These are phyloP conservation scores for Myxozyma mucilagina DNA, from an alignment of 805 yeast genomes.

Conservation along the genomic window DNA sequence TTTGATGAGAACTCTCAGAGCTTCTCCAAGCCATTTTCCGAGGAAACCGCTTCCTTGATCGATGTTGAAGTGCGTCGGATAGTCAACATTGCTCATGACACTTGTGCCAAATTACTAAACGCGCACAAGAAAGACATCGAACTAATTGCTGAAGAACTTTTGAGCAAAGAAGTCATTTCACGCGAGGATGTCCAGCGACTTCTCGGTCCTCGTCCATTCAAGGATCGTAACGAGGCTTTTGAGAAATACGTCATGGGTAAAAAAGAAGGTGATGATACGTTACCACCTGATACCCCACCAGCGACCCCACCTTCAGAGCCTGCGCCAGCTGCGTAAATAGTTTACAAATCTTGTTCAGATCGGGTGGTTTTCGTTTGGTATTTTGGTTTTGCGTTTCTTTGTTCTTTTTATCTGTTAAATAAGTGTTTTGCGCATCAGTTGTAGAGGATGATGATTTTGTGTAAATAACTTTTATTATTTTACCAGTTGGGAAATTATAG, in stretches of 20 bases:
- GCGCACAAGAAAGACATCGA: constrained; percentile 77
- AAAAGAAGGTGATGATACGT: constrained; percentile 6
- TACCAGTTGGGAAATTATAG: too few species aligned
- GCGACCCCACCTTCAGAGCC: constrained; percentile 8
- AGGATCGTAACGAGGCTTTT: constrained; percentile 87
- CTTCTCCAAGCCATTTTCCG: constrained; percentile 84
- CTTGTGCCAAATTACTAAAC: constrained; percentile 66
- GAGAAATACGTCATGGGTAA: constrained; percentile 55
- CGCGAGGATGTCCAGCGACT: constrained; percentile 90
- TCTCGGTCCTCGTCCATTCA: constrained; percentile 89
- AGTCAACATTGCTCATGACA: constrained; percentile 69
- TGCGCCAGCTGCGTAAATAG: constrained; percentile 3
- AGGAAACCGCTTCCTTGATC: constrained; percentile 75
- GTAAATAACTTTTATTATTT: too few species aligned
- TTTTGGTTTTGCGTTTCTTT: not conserved
- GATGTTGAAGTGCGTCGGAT: constrained; percentile 82
- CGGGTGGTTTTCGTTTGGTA: not conserved
- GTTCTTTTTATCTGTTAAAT: not conserved
- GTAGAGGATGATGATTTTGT: too few species aligned
- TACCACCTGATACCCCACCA: not conserved
- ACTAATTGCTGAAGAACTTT: constrained; percentile 81
- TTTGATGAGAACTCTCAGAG: constrained; percentile 71
- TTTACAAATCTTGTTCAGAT: not conserved
- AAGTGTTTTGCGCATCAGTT: too few species aligned
- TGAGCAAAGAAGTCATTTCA: constrained; percentile 84